Percentiles rank a stretch among this genome's conserved stretches.
Conservation (phyloP, 2,329 filamentous ascomycete species). For the Xylariaceae sp. region DNA sequence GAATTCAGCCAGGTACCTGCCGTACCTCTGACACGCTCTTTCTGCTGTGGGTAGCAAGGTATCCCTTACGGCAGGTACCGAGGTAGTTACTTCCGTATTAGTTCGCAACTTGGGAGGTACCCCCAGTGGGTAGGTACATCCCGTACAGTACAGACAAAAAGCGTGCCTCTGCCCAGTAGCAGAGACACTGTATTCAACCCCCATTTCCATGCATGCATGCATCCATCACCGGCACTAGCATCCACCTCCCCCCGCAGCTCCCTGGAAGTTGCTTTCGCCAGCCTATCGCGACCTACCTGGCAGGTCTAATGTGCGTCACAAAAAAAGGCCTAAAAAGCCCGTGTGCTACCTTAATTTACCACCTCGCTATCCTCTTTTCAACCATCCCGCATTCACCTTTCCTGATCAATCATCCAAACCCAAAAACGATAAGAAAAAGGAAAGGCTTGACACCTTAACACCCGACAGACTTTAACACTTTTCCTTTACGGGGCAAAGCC, state of each 20-base stretch:
- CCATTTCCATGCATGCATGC: constrained; percentile 16
- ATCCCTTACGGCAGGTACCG: neutral
- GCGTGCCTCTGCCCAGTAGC: neutral
- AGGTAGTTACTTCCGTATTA: neutral
- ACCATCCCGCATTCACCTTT: constrained; percentile 44
- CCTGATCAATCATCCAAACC: constrained; percentile 41
- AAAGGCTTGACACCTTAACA: constrained; percentile 24
- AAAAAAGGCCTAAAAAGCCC: constrained; percentile 32
- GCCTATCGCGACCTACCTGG: constrained; percentile 21
- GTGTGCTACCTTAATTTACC: constrained; percentile 38
- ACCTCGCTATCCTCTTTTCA: constrained; percentile 49
- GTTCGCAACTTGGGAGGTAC: neutral
- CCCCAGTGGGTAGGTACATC: neutral
- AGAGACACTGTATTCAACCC: neutral
- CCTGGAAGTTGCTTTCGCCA: constrained; percentile 31
- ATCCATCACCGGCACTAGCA: constrained; percentile 17
- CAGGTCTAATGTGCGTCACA: constrained; percentile 35
- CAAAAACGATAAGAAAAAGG: constrained; percentile 32
- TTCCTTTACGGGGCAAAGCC: constrained; percentile 37
- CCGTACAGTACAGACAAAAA: neutral
- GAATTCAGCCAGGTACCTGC: no score
- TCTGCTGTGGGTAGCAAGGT: neutral
- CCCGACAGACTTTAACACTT: constrained; percentile 32
- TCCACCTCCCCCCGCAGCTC: constrained; percentile 24
- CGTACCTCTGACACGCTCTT: no score